Evolutionary conservation across 2,329 filamentous ascomycete genomes (phyloP).

Genomic region (Penicillium griseofulvum): DNA sequence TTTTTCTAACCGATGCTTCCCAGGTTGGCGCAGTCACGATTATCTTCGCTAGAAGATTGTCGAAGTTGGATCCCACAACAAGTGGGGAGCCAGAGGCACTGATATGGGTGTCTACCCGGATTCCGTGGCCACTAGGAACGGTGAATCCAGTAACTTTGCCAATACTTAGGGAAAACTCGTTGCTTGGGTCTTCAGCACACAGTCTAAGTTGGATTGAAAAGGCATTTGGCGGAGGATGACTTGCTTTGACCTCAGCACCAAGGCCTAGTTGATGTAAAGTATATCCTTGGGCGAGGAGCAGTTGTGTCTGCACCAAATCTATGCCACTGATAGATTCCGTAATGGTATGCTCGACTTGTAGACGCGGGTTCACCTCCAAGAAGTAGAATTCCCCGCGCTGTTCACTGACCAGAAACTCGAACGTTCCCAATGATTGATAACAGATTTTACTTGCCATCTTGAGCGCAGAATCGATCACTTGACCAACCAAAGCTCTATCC

Average conservation of each 20-base stretch:
- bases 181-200: constrained; percentile 56
- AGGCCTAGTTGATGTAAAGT: constrained; percentile 40
- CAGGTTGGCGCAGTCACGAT: constrained; percentile 56
- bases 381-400: constrained; percentile 54
- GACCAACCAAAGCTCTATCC: constrained; percentile 48
- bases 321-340: constrained; percentile 55
- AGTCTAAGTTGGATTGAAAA: constrained; percentile 57
- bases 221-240: constrained; percentile 37
- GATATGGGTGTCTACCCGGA: constrained; percentile 58
- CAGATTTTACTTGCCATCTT: constrained; percentile 43
- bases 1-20: constrained; percentile 54
- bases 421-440: constrained; percentile 61
- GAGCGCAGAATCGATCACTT: constrained; percentile 55
- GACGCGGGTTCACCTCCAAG: constrained; percentile 59
- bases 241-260: constrained; percentile 27
- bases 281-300: constrained; percentile 54
- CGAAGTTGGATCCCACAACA: constrained; percentile 56
- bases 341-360: constrained; percentile 63
- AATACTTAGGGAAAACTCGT: constrained; percentile 57
- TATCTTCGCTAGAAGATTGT: constrained; percentile 60
- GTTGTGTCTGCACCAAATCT: constrained; percentile 57
- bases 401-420: constrained; percentile 61
- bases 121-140: constrained; percentile 58
- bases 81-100: constrained; percentile 37
- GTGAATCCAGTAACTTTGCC: constrained; percentile 57